Evolutionary conservation across 1,284 basidiomycete genomes (phyloP).

Genomic region (Puccinia polysora): DNA sequence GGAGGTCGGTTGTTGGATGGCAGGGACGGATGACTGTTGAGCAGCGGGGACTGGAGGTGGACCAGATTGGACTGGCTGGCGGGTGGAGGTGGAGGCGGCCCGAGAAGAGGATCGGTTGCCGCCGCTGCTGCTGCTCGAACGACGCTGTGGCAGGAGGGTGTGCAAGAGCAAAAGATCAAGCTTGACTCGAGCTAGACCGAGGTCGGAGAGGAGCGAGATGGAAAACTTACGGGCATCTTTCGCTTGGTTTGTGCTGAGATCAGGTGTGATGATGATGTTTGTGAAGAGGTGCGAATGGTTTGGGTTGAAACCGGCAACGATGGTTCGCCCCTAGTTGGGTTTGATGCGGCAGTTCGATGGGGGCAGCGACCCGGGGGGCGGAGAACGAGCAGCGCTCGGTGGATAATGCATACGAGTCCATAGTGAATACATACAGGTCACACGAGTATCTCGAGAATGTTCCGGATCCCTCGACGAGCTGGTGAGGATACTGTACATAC

Average conservation of each 20-base stretch:
- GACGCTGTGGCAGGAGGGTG: conserved; percentile 1
- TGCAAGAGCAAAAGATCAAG: neutral
- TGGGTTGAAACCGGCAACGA: too few species aligned
- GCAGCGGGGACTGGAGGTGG: conserved; percentile 10
- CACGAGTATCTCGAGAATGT: neutral
- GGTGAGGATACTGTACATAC: too few species aligned
- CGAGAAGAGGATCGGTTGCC: conserved; percentile 46
- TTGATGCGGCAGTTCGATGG: too few species aligned
- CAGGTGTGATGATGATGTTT: neutral
- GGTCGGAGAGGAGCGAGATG: neutral
- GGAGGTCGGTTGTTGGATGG: conserved; percentile 31
- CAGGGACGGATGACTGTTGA: conserved; percentile 12
- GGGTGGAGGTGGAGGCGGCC: conserved; percentile 68
- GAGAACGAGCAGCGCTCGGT: too few species aligned
- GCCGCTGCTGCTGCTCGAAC: conserved; percentile 31
- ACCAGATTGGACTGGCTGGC: conserved; percentile 64
- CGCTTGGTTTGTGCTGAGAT: neutral
- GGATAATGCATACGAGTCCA: too few species aligned
- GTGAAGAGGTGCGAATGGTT: too few species aligned
- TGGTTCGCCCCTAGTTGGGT: too few species aligned
- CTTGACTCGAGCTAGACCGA: neutral
- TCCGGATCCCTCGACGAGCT: too few species aligned
- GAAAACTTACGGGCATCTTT: conserved; percentile 11
- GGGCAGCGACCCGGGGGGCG: too few species aligned
- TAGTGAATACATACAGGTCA: too few species aligned